These are phyloP conservation scores for Amoebophrya sp. DNA, from an alignment of 169 alveolate genomes.

Conservation along the genomic window DNA sequence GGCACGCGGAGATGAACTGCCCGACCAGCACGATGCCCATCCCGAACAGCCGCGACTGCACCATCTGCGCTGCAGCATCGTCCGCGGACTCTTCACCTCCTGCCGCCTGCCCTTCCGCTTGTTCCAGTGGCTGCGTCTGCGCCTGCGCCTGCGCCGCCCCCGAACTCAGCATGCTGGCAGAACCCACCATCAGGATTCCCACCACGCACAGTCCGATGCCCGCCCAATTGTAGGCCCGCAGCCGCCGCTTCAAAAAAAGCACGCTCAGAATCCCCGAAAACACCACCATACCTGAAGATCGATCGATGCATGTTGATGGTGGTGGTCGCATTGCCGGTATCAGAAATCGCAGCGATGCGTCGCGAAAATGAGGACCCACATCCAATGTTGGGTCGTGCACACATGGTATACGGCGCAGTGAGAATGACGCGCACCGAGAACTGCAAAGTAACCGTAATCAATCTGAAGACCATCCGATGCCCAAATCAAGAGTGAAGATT, in stretches of 20 bases:
- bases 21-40: neutral
- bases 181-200: constrained; percentile 8
- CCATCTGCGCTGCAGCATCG: too few relatives aligned
- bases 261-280: neutral
- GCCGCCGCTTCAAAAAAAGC: neutral
- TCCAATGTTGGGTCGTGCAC: too few relatives aligned
- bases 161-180: constrained; percentile 2
- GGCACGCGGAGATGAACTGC: neutral
- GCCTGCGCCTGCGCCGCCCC: constrained; percentile 3
- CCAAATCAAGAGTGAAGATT: too few relatives aligned
- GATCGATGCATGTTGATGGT: too few relatives aligned
- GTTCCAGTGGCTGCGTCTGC: neutral
- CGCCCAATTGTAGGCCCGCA: constrained; percentile 7
- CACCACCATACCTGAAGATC: constrained; percentile 3
- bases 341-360: neutral
- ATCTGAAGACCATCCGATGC: neutral
- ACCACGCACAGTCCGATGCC: constrained; percentile 10
- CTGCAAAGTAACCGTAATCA: neutral
- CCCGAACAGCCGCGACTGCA: neutral
- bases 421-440: neutral
- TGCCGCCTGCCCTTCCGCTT: neutral
- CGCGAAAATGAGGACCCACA: too few relatives aligned
- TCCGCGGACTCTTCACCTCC: neutral
- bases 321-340: neutral
- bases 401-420: too few relatives aligned